phyloP scores from a whole-genome alignment of 495 filamentous ascomycete genomes.

The Cudoniella acicularis region DNA sequence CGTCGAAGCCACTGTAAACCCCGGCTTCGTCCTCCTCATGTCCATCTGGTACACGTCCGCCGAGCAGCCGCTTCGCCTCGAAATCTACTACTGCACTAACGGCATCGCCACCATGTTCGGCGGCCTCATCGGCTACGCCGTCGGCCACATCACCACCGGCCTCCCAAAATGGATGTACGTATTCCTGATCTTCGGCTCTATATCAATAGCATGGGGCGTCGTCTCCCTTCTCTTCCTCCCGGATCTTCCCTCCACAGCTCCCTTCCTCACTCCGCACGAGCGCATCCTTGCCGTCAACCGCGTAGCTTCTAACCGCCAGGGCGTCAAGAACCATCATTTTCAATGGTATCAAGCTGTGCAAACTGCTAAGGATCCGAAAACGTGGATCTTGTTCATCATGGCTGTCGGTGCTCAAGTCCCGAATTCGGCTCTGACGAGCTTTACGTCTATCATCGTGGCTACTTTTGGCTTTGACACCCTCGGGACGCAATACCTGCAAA shows the following conservation, averaged over 20 bases:
- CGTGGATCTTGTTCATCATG: constrained; percentile 50
- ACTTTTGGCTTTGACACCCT: constrained; percentile 22
- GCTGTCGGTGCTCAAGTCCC: constrained; percentile 18
- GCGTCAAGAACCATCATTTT: constrained; percentile 60
- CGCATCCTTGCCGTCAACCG: constrained; percentile 56
- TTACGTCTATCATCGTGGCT: constrained; percentile 22
- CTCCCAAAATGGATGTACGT: constrained; percentile 50
- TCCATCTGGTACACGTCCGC: constrained; percentile 56
- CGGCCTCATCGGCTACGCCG: constrained; percentile 53
- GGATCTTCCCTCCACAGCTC: constrained; percentile 59
- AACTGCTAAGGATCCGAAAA: constrained; percentile 56
- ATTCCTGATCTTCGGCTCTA: constrained; percentile 48
- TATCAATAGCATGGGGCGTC: constrained; percentile 54
- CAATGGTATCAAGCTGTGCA: constrained; percentile 43
- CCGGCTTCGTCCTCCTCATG: constrained; percentile 59
- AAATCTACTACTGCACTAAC: constrained; percentile 41
- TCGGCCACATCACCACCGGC: constrained; percentile 45
- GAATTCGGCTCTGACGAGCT: constrained; percentile 20
- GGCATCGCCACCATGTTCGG: constrained; percentile 46
- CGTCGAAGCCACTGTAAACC: constrained; percentile 53
- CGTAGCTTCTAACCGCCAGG: constrained; percentile 58
- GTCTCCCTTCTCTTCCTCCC: constrained; percentile 58
- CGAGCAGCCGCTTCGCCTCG: constrained; percentile 49
- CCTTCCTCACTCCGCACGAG: constrained; percentile 52
- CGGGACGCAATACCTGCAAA: constrained; percentile 21